Base-by-base conservation (phyloP, 2,329 filamentous ascomycete genomes). In the Penicillium sp. region DNA sequence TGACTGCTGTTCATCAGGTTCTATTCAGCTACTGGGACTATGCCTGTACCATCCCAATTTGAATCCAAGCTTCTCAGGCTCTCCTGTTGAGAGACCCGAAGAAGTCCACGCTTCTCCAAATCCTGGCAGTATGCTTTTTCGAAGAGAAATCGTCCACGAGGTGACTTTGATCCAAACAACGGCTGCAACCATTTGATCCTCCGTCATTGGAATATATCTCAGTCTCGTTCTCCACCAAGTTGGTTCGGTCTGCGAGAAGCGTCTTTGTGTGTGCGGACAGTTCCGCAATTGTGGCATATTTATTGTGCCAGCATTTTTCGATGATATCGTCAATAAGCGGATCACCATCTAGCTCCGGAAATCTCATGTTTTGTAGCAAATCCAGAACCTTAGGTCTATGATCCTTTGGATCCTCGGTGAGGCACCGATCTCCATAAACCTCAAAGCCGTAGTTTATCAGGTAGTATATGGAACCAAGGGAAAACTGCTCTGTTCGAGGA, bases 401-500 rank as follows among this genome's bases (percentile, higher is more conserved):
- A 2, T 67, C 60, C 1, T 60, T 30, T 38, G 60, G 61, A 57
- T 69, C 61, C 2, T 67, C 53, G 5, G 54, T 50, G 42, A 70
- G 59, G 47, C 53, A 57, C 41, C 42, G 60, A 58, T 71, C 63
- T 26, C 52, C 59, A 53, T 70, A 69, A 43, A 69, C 61, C 36
- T 69, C 60, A 59, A 64, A 66, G 7, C 67, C 63, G 35, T 71
- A 70, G 57, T 69, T 70, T 13, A 69, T 70, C 1, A 64, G 36
- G 29, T 70, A 71, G 46, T 62, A 71, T 8, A 71, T 52, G 4
- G 66, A 70, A 41, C 67, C 67, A 2, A 71, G 60, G 9, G 67
- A 63, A n/a, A 71, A 71, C 39, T 69, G 63, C 36, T 70, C 67
- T 42, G 67, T 70, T 48, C 66, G 59, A 58, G 67, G 57, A 10